Base-by-base conservation (phyloP, 1,284 basidiomycete species). In the Sanghuangporus baumii region DNA sequence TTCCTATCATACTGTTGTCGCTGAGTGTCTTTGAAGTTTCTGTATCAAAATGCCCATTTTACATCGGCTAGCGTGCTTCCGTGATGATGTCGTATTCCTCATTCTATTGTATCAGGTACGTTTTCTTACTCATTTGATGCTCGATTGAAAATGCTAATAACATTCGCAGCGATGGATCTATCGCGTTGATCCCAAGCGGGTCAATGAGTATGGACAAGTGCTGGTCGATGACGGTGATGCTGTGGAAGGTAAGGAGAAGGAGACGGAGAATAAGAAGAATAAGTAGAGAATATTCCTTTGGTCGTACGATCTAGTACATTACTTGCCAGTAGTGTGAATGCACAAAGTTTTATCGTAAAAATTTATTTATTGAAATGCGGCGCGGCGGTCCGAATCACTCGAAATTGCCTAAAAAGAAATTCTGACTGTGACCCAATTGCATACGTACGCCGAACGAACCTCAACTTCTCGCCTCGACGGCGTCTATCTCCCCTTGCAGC, bases 31-130 rank as follows among this genome's bases (percentile, higher is more conserved):
- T 70, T 64, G 71, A 71, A 91, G 88, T 20, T 96, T 96, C 75
- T 93, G 91, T 71, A 94, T 96, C 77, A 92, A 93, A 78, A 98
- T 98, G 96, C 96, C 96, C 16, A 86, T 89, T 72, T 81, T 98
- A 58, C 96, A 98, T 74, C 86, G 93, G 64, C 76, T 96, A 62
- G 91, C 92, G 3, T 94, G 91, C 73, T 94, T 94, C 83, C 84
- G 93, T 66, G 94, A 96, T 76, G 94, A 96, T 72, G 86, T 93
- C 26, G 94, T 96, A 60, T 96, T 96, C 76, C 78, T 92, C 65
- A 79, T 93, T 57, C 92, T 93, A 77, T 72, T 93, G 67, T 93
- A 93, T 76, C 90, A 93, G 83, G 90, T 88, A 73, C 67, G 83
- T 69, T 51, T 64, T 58, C 40, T 40, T 40, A 20, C 6, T 31